These are phyloP conservation scores for Exophiala sp. DNA, from an alignment of 2,329 filamentous ascomycete genomes.

Conservation along the genomic window DNA sequence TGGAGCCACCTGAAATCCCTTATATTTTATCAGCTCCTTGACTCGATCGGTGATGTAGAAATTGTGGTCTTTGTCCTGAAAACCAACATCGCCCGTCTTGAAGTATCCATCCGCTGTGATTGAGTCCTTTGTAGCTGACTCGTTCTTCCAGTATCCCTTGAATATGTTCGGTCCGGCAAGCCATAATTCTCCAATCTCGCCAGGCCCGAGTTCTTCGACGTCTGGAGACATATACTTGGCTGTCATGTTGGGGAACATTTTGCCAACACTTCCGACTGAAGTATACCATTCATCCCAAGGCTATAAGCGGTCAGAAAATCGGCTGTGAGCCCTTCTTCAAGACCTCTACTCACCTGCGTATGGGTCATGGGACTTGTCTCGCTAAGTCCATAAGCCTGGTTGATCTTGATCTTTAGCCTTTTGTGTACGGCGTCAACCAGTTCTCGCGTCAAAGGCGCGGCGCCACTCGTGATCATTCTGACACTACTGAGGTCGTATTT, in stretches of 20 bases:
- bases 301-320: slow-evolving; percentile 65
- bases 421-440: slow-evolving; percentile 73
- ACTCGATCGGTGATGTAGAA: slow-evolving; percentile 88
- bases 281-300: slow-evolving; percentile 72
- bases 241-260: slow-evolving; percentile 72
- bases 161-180: slow-evolving; percentile 63
- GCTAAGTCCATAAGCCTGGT: slow-evolving; percentile 88
- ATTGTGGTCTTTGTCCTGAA: slow-evolving; percentile 70
- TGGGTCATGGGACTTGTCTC: slow-evolving; percentile 82
- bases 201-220: slow-evolving; percentile 57
- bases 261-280: slow-evolving; percentile 75
- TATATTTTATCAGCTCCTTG: slow-evolving; percentile 57
- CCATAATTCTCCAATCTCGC: slow-evolving; percentile 65
- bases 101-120: slow-evolving; percentile 70
- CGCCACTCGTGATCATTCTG: slow-evolving; percentile 82
- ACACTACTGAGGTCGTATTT: slow-evolving; percentile 78
- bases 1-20: slow-evolving; percentile 49
- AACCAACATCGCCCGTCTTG: slow-evolving; percentile 83
- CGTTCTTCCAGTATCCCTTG: slow-evolving; percentile 61
- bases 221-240: slow-evolving; percentile 71
- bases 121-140: slow-evolving; percentile 54
- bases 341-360: slow-evolving; percentile 51
- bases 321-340: neutral
- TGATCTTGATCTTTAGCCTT: slow-evolving; percentile 73
- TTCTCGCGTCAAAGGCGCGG: slow-evolving; percentile 77